Evolutionary conservation across 2,329 filamentous ascomycete species (phyloP).

Genomic region (Chaetomiaceae sp.): DNA sequence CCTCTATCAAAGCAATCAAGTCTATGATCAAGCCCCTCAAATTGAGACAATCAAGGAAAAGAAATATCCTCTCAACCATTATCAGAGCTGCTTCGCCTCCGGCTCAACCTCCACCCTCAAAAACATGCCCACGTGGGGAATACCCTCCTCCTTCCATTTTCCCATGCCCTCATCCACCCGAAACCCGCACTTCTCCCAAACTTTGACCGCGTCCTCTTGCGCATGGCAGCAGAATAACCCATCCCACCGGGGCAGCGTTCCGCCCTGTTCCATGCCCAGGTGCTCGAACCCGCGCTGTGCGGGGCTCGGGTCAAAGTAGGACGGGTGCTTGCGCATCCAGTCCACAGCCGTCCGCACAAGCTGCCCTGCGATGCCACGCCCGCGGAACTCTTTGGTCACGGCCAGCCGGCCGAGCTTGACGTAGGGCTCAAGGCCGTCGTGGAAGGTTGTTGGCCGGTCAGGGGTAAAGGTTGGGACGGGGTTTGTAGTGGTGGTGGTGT

Average conservation of each 20-base stretch:
- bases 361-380: conserved; percentile 58
- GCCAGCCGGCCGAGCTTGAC: conserved; percentile 78
- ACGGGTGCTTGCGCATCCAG: conserved; percentile 63
- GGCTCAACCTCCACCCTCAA: conserved; percentile 38
- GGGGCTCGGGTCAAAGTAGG: conserved; percentile 49
- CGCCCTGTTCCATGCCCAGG: conserved; percentile 38
- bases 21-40: background rate
- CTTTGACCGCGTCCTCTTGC: conserved; percentile 58
- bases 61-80: too few species aligned
- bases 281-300: conserved; percentile 42
- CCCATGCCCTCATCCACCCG: conserved; percentile 67
- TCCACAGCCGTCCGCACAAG: conserved; percentile 63
- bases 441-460: conserved; percentile 47
- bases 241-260: conserved; percentile 56
- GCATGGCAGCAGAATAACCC: conserved; percentile 78
- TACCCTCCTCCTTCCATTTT: conserved; percentile 77
- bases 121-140: conserved; percentile 83
- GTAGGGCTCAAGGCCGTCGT: conserved; percentile 67
- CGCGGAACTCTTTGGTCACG: conserved; percentile 61
- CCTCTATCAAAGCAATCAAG: conserved; percentile 9
- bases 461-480: conserved; percentile 22
- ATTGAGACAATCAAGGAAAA: background rate
- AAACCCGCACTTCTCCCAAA: conserved; percentile 73
- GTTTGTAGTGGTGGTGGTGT: too few species aligned
- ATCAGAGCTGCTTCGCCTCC: background rate